Evolutionary conservation across 73 alveolate genomes (phyloP).

Genomic region (Paramecium octaurelia): DNA sequence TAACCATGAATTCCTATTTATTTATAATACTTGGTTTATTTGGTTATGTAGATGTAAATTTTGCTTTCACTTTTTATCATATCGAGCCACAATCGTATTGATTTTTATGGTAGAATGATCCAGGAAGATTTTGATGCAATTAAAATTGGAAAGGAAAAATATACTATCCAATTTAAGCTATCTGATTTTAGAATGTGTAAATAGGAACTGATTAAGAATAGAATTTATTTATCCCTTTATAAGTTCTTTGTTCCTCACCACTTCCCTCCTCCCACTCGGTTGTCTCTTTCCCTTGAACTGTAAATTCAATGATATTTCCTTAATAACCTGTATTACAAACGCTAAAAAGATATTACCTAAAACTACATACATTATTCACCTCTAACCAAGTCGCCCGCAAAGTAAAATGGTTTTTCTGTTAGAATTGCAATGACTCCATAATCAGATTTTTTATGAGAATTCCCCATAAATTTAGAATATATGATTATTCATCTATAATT

Average conservation of each 20-base stretch:
- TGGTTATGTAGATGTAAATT: not conserved
- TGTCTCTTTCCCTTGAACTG: not conserved
- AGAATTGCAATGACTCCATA: not conserved
- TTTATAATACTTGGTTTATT: not conserved
- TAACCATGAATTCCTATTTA: not conserved
- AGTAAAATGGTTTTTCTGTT: conserved; percentile 45
- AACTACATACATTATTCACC: not conserved
- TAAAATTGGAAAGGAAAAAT: not conserved
- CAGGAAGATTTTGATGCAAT: not conserved
- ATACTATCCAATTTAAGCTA: conserved; percentile 3
- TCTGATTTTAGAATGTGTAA: not conserved
- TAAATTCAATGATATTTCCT: not conserved
- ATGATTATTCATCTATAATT: too few species aligned
- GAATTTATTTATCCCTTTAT: not conserved
- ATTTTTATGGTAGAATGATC: not conserved
- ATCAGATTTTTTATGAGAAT: not conserved
- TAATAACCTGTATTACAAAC: not conserved
- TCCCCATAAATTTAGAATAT: not conserved
- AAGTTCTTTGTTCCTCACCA: not conserved
- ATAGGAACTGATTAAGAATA: not conserved
- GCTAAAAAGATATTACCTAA: not conserved
- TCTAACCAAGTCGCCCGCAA: conserved; percentile 18
- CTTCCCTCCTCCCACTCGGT: not conserved
- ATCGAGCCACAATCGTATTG: not conserved
- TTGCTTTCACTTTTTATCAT: not conserved